Conservation (phyloP, 1,284 basidiomycete genomes). For the Gomphus bonarii region DNA sequence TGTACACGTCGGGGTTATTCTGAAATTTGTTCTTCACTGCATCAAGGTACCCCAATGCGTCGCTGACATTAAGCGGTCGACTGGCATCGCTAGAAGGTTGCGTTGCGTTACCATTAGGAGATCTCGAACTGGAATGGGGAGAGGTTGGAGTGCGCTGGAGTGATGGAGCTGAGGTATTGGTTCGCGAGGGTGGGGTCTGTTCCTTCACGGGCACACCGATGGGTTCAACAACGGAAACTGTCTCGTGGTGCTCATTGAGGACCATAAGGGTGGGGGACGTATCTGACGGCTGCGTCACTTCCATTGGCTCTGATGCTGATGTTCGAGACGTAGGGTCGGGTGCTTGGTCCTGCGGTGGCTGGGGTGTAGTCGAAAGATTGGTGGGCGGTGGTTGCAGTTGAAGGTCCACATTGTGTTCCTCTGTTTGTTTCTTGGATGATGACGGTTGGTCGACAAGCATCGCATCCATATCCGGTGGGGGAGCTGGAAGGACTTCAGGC, state of each 20-base stretch:
- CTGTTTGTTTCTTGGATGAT: background rate
- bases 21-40: constrained; percentile 86
- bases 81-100: background rate
- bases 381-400: background rate
- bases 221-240: background rate
- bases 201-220: background rate
- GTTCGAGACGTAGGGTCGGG: background rate
- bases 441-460: background rate
- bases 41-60: constrained; percentile 91
- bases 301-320: background rate
- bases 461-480: background rate
- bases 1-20: constrained; percentile 87
- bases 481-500: background rate
- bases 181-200: background rate
- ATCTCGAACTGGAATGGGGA: background rate
- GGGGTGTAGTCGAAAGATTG: background rate
- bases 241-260: background rate
- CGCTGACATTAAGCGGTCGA: constrained; percentile 62
- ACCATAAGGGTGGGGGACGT: background rate
- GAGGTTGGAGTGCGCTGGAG: background rate
- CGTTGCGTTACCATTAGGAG: background rate
- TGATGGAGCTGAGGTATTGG: background rate
- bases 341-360: background rate
- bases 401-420: background rate
- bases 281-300: background rate